These are phyloP conservation scores for Metrosideros polymorpha DNA, from an alignment of 441 rosid species.

Conservation along the genomic window DNA sequence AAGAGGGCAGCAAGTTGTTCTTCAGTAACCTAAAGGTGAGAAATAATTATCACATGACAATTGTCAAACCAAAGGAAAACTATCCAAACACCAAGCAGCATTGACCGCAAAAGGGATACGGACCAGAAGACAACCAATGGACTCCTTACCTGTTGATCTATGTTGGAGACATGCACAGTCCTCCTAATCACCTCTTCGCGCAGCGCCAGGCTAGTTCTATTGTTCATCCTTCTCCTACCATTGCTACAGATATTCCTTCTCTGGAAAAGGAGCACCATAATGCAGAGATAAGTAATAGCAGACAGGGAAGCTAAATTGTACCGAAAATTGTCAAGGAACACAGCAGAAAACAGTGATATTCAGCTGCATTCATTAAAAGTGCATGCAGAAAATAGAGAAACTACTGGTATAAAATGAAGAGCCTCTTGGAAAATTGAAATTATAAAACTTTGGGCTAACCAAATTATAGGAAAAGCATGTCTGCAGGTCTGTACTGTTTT, in stretches of 20 bases:
- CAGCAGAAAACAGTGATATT: background rate
- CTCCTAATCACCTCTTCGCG: constrained; percentile 75
- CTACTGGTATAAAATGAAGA: background rate
- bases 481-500: background rate
- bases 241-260: constrained; percentile 48
- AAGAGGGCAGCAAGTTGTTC: constrained; percentile 92
- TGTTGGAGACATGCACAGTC: constrained; percentile 91
- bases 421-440: background rate
- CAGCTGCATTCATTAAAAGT: background rate
- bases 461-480: background rate
- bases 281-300: background rate
- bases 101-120: background rate
- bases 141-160: constrained; percentile 65
- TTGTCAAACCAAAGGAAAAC: background rate
- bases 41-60: background rate
- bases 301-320: background rate
- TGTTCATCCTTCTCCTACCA: constrained; percentile 63
- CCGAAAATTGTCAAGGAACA: background rate
- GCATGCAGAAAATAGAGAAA: background rate
- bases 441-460: background rate
- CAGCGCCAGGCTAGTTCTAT: constrained; percentile 77
- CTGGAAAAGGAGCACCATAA: constrained; percentile 22
- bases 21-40: constrained; percentile 60
- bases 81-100: background rate
- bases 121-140: background rate